A percentile compares a stretch with the other conserved stretches of the same genome.
Evolutionary conservation across 1,284 basidiomycete species (phyloP).

Genomic region (Ceratobasidium sp.): DNA sequence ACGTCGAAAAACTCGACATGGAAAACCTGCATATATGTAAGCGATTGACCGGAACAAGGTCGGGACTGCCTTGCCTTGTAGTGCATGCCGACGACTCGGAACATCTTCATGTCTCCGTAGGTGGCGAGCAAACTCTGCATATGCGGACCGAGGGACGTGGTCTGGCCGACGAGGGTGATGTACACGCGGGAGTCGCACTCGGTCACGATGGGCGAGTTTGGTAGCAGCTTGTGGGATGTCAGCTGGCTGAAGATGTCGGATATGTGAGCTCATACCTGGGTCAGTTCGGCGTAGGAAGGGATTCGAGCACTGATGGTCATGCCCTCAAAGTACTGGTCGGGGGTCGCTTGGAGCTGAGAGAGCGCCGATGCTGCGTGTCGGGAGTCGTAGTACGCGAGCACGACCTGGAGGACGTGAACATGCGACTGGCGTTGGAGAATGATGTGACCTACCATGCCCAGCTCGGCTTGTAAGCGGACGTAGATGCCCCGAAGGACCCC

Average conservation of each 20-base stretch:
- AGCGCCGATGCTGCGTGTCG: slow-evolving; percentile 38
- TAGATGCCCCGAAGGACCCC: slow-evolving; percentile 8
- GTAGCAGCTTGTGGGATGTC: slow-evolving; percentile 1
- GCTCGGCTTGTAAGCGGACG: slow-evolving; percentile 5
- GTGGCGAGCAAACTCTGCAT: slow-evolving; percentile 28
- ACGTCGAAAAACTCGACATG: slow-evolving; percentile 40
- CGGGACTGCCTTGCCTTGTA: slow-evolving; percentile 23
- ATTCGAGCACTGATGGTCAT: slow-evolving; percentile 9
- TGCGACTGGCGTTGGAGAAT: slow-evolving; percentile 9
- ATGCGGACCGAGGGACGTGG: slow-evolving; percentile 17
- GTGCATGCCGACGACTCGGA: slow-evolving; percentile 36
- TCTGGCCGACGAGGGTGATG: slow-evolving; percentile 34
- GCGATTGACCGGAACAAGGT: background rate
- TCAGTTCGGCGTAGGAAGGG: background rate
- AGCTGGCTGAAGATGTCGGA: background rate
- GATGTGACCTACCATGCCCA: background rate
- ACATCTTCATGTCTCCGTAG: slow-evolving; percentile 36
- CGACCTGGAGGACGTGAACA: slow-evolving; percentile 32
- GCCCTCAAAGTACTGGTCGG: slow-evolving; percentile 9
- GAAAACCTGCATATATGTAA: slow-evolving; percentile 33
- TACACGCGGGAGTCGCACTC: slow-evolving; percentile 37
- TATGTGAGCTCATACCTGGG: background rate
- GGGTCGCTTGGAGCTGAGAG: slow-evolving; percentile 6
- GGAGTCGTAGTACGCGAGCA: slow-evolving; percentile 40
- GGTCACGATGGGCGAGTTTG: slow-evolving; percentile 7